These are phyloP conservation scores for Pugionium dolabratum DNA, from an alignment of 345 rosid species.

Conservation along the genomic window DNA sequence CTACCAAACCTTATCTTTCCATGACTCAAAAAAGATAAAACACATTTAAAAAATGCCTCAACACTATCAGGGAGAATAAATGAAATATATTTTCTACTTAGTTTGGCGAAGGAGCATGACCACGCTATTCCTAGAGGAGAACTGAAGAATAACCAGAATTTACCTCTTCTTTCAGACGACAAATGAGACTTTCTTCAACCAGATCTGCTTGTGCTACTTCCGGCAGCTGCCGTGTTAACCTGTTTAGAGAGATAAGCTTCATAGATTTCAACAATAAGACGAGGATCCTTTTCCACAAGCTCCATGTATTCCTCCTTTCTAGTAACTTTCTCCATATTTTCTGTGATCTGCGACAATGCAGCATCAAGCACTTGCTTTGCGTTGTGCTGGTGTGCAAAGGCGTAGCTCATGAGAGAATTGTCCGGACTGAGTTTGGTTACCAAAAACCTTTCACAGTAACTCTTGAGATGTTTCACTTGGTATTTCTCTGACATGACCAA, in stretches of 20 bases:
- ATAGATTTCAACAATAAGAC: slow-evolving; percentile 67
- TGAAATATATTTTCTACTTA: background rate
- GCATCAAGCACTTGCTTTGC: slow-evolving; percentile 69
- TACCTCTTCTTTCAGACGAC: background rate
- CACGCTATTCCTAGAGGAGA: background rate
- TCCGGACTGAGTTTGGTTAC: slow-evolving; percentile 76
- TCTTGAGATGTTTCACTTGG: slow-evolving; percentile 77
- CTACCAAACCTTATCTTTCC: too few species aligned
- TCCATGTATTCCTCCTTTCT: slow-evolving; percentile 64
- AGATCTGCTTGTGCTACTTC: background rate
- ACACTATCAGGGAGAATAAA: background rate
- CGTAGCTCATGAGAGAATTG: slow-evolving; percentile 69
- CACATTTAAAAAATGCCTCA: background rate
- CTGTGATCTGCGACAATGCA: slow-evolving; percentile 66
- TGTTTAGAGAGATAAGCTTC: slow-evolving; percentile 63
- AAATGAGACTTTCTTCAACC: background rate
- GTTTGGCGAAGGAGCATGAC: too few species aligned
- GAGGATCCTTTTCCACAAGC: slow-evolving; percentile 56
- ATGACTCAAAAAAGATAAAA: too few species aligned
- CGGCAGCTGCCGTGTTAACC: slow-evolving; percentile 58
- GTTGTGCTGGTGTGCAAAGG: slow-evolving; percentile 83
- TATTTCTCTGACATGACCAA: slow-evolving; percentile 81
- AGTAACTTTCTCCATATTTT: slow-evolving; percentile 80
- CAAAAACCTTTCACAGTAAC: slow-evolving; percentile 68
- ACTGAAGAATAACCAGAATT: background rate